Base-by-base conservation (phyloP, 2,329 filamentous ascomycete genomes). In the Tolypocladium endophyticum region DNA sequence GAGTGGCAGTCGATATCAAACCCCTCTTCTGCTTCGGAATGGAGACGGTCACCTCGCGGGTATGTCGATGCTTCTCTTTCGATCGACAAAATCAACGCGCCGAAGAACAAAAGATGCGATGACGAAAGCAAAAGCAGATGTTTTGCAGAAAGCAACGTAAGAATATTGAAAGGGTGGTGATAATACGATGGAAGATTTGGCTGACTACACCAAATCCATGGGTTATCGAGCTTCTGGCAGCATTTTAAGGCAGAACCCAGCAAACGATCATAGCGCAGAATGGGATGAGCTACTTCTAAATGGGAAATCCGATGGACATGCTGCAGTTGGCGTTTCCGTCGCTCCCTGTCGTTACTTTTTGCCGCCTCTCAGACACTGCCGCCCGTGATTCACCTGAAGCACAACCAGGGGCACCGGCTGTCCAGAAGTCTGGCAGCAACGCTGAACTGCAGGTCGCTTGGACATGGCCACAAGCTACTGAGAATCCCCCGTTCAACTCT, bases 331-430 rank as follows among this genome's bases (percentile, higher is more conserved):
- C 39, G 53, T 47, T 25, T 53, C 47, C 38, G 54, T 38, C 57
- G 33, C 45, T 58, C 57, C 16, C 41, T 57, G 33, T 59, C 38
- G 58, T 63, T 64, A 45, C 64, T 64, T 65, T 64, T 64, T 63
- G 59, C 35, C 36, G 33, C 55, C 58, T 59, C 60, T 39, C 58
- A 62, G 58, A 64, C 63, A 62, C 28, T 38, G 30, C 53, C 50
- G 28, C 58, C 45, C 53, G 41, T 63, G 63, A 61, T 63, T 58
- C 59, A 62, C 58, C 43, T 61, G n/a, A 16, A 39, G 30, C 50
- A 54, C n/a, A 16, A 53, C 57, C 53, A 60, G 45, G 56, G 59
- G 58, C 35, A n/a, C 30, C 43, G 28, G 58, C 41, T 35, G 55
- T 28, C 39, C 45, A 38, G 39, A 41, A 38, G 8, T 12, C 20